A percentile compares a stretch with the other conserved stretches of the same genome.
Conservation (phyloP, 768 basidiomycete genomes). For the Amanita inopinata region DNA sequence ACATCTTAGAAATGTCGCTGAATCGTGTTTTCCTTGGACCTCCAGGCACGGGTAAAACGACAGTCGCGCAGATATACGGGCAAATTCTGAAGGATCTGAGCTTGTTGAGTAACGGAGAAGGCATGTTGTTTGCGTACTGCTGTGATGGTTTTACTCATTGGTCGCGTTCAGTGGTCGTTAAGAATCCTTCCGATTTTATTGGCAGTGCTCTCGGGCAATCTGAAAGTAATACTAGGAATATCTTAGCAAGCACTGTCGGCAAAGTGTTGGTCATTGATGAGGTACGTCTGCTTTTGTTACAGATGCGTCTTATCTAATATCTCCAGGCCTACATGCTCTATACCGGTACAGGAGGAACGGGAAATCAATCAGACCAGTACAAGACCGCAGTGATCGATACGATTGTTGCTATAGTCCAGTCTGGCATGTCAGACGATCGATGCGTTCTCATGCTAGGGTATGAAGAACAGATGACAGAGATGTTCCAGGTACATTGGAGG, state of each 20-base stretch:
- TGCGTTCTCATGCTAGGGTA: slow-evolving; percentile 61
- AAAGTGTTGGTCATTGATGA: slow-evolving; percentile 69
- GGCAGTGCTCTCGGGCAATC: slow-evolving; percentile 50
- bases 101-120: slow-evolving; percentile 66
- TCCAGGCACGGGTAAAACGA: slow-evolving; percentile 67
- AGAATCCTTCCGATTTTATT: slow-evolving; percentile 65
- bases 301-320: slow-evolving; percentile 3
- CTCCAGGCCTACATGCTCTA: slow-evolving; percentile 63
- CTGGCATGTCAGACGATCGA: slow-evolving; percentile 57
- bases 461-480: slow-evolving; percentile 56
- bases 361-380: slow-evolving; percentile 32
- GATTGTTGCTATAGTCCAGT: slow-evolving; percentile 66
- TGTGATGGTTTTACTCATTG: slow-evolving; percentile 2
- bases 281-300: slow-evolving; percentile 20
- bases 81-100: slow-evolving; percentile 50
- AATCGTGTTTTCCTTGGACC: slow-evolving; percentile 60
- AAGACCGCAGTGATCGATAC: slow-evolving; percentile 69
- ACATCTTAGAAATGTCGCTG: slow-evolving; percentile 43
- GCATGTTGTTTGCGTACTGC: slow-evolving; percentile 21
- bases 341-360: slow-evolving; percentile 27
- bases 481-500: slow-evolving; percentile 52
- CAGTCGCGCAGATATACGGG: slow-evolving; percentile 59
- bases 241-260: slow-evolving; percentile 46
- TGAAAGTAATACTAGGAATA: slow-evolving; percentile 54
- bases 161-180: slow-evolving; percentile 44